Base-by-base conservation (phyloP, 31 red algal species). In the Porphyra umbilicalis region DNA sequence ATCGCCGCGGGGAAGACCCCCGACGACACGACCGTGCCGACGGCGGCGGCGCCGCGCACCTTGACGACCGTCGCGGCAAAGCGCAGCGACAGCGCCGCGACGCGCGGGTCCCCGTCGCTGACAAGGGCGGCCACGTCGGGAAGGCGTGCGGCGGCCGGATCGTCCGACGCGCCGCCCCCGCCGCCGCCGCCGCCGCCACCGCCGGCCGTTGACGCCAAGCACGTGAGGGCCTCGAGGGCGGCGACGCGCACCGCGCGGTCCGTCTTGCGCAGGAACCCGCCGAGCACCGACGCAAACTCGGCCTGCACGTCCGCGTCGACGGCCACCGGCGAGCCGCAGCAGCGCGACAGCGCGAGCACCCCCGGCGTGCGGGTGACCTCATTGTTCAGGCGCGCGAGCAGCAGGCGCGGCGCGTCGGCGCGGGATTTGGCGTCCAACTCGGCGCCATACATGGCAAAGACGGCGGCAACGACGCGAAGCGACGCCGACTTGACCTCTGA, bases 401-500 rank as follows among this genome's bases (percentile, higher is more conserved):
- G 46, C 34, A 93, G 76, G 40, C 74, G 76, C 75, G 89, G 35
- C 75, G 90, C 84, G 11, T 79, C 82, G 37, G 34, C 83, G 10
- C 87, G 57, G 20, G 86, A 84, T 37, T 91, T 74, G 25, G 81
- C 10, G 33, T 87, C 90, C 71, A 97, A 67, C 75, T 85, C 77
- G 33, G 33, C 39, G 35, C 86, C 88, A 75, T 90, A 88, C 35
- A 74, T 39, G n/a, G 91, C 81, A 46, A 91, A 90, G 30, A 80
- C 46, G 36, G 80, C 82, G 0, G 87, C 91, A 38, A 97, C 79
- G 78, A 86, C 92, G n/a, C 84, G 82, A 2, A 97, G 38, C 30
- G 95, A 87, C 14, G 90, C 95, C 39, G 92, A 87, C 76, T 97
- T 97, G 34, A 97, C 95, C 77, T 97, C 95, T 3, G 95, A 93